These are phyloP conservation scores for Periconia digitata DNA, from an alignment of 2,329 filamentous ascomycete species.

Conservation along the genomic window DNA sequence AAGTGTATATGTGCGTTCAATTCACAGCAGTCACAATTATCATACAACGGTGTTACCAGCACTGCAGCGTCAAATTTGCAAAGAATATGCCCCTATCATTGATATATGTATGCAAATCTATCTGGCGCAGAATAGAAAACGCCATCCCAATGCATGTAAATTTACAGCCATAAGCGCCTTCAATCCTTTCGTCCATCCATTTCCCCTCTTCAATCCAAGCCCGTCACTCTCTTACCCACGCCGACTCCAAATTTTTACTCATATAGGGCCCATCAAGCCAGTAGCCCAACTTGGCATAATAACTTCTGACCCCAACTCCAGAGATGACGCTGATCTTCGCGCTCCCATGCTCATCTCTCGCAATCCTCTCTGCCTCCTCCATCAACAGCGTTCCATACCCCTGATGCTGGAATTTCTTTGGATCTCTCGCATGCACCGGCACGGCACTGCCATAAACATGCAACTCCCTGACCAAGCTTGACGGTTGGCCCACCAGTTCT, in stretches of 20 bases:
- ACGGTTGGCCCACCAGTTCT: slow-evolving; percentile 82
- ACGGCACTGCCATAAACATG: slow-evolving; percentile 97
- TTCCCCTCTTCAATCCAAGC: not conserved
- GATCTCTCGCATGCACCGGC: slow-evolving; percentile 93
- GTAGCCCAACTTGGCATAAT: slow-evolving; percentile 92
- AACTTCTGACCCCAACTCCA: slow-evolving; percentile 93
- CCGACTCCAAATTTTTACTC: slow-evolving; percentile 40
- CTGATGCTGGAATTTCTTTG: slow-evolving; percentile 97
- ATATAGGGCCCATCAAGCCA: slow-evolving; percentile 85
- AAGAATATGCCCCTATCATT: too few relatives aligned
- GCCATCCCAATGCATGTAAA: slow-evolving; percentile 17
- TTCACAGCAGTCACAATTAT: not conserved
- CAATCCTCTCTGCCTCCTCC: slow-evolving; percentile 97
- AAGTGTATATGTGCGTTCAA: not conserved
- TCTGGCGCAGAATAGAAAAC: not conserved
- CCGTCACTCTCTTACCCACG: slow-evolving; percentile 36
- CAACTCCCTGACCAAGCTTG: slow-evolving; percentile 87
- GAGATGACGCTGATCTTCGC: slow-evolving; percentile 95
- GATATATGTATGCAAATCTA: too few relatives aligned
- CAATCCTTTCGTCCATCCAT: not conserved
- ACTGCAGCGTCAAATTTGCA: too few relatives aligned
- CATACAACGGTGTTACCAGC: too few relatives aligned
- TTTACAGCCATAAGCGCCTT: not conserved
- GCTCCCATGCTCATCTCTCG: slow-evolving; percentile 89
- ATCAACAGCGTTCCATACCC: slow-evolving; percentile 94